Evolutionary conservation across 129 eudicot genomes (phyloP).

Genomic region (Helichrysum umbraculigerum): DNA sequence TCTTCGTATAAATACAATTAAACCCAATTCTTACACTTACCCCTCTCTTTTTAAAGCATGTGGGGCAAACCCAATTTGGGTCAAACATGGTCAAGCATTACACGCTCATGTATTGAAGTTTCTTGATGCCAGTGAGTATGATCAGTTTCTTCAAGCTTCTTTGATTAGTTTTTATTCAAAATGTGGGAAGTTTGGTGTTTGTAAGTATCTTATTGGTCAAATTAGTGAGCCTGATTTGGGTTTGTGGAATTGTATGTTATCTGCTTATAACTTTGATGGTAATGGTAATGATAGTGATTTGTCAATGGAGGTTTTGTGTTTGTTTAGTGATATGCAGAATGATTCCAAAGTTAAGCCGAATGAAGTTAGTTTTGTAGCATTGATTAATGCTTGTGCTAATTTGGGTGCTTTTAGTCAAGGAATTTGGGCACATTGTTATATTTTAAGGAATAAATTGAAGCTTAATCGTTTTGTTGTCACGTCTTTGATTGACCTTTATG

Average conservation of each 20-base stretch:
- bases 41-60: constrained; percentile 76
- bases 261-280: constrained; percentile 37
- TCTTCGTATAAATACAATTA: constrained; percentile 30
- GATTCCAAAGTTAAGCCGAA: constrained; percentile 43
- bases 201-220: constrained; percentile 47
- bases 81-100: constrained; percentile 51
- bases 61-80: constrained; percentile 49
- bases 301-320: constrained; percentile 53
- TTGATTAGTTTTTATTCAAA: constrained; percentile 65
- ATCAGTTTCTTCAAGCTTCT: constrained; percentile 65
- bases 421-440: constrained; percentile 62
- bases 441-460: constrained; percentile 41
- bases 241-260: constrained; percentile 61
- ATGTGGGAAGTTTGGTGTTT: constrained; percentile 53
- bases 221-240: constrained; percentile 63
- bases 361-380: constrained; percentile 65
- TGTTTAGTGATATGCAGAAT: constrained; percentile 58
- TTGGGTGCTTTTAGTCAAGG: constrained; percentile 73
- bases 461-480: constrained; percentile 56
- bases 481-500: constrained; percentile 54
- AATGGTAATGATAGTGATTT: constrained; percentile 27
- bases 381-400: constrained; percentile 65
- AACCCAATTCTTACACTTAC: constrained; percentile 67
- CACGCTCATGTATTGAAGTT: constrained; percentile 64
- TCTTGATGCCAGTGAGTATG: constrained; percentile 42